Evolutionary conservation across 768 basidiomycete genomes (phyloP).

Genomic region (Xerocomus spinulosus): DNA sequence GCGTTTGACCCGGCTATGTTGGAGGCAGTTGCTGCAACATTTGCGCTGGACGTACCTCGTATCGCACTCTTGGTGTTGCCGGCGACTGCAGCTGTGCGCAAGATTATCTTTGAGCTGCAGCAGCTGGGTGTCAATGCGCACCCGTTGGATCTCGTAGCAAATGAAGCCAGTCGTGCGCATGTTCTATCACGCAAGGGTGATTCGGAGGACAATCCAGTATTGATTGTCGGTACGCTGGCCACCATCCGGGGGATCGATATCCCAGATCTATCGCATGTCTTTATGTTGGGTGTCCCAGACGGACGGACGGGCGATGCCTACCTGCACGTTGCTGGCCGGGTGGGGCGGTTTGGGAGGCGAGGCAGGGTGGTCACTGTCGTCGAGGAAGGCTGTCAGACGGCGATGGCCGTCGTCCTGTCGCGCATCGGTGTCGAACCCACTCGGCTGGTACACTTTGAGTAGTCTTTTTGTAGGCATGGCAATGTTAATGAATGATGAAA

Average conservation of each 20-base stretch:
- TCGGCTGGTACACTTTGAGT: slow-evolving; percentile 51
- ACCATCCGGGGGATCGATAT: slow-evolving; percentile 72
- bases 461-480: slow-evolving; percentile 10
- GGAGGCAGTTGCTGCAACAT: slow-evolving; percentile 65
- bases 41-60: slow-evolving; percentile 70
- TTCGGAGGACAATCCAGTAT: slow-evolving; percentile 47
- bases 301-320: slow-evolving; percentile 55
- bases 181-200: slow-evolving; percentile 34
- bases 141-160: slow-evolving; percentile 48
- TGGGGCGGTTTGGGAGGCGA: slow-evolving; percentile 62
- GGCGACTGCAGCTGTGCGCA: slow-evolving; percentile 53
- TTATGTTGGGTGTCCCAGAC: slow-evolving; percentile 60
- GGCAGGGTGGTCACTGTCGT: slow-evolving; percentile 68
- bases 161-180: slow-evolving; percentile 40
- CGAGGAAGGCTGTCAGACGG: slow-evolving; percentile 35
- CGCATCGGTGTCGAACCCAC: slow-evolving; percentile 43
- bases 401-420: slow-evolving; percentile 42
- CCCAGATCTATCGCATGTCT: slow-evolving; percentile 68
- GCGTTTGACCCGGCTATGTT: slow-evolving; percentile 52
- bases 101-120: slow-evolving; percentile 60
- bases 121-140: slow-evolving; percentile 64
- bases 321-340: slow-evolving; percentile 67
- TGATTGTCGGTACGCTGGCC: slow-evolving; percentile 67
- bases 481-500: slow-evolving; percentile 9
- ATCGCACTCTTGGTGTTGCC: slow-evolving; percentile 66